Conservation (phyloP, 2,329 filamentous ascomycete species). For the Fusarium metavorans region DNA sequence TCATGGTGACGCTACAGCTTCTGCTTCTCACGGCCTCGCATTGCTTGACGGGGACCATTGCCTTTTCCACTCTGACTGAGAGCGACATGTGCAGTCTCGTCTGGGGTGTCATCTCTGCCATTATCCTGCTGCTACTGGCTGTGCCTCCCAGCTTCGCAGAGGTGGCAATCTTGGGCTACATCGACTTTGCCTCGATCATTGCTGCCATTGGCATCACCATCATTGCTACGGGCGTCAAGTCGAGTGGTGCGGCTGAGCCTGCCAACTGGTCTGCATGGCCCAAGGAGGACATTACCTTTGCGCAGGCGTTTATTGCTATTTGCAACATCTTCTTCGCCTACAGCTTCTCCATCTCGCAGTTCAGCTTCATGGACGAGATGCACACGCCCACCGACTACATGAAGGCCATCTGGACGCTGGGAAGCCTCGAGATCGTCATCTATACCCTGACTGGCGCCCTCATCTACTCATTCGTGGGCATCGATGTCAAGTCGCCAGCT, state of each 20-base stretch:
- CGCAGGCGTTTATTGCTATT: constrained; percentile 67
- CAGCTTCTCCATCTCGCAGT: constrained; percentile 60
- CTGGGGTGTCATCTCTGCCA: constrained; percentile 54
- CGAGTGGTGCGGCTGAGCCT: constrained; percentile 19
- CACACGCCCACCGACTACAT: constrained; percentile 54
- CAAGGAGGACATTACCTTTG: constrained; percentile 55
- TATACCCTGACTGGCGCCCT: constrained; percentile 73
- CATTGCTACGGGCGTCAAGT: constrained; percentile 66
- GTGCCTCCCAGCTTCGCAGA: constrained; percentile 56
- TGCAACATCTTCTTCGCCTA: constrained; percentile 77
- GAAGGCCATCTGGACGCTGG: constrained; percentile 69
- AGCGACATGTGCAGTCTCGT: constrained; percentile 58
- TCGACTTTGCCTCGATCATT: constrained; percentile 49
- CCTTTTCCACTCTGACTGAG: constrained; percentile 70
- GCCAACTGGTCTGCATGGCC: constrained; percentile 54
- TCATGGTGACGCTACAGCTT: constrained; percentile 69
- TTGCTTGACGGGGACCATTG: constrained; percentile 73
- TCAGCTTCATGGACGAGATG: constrained; percentile 61
- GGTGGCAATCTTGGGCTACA: constrained; percentile 41
- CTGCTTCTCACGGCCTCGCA: constrained; percentile 77
- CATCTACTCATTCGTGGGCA: constrained; percentile 75
- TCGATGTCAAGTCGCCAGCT: constrained; percentile 70
- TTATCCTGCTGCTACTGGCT: constrained; percentile 54
- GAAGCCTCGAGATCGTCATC: constrained; percentile 68
- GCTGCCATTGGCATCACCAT: constrained; percentile 72